A percentile compares a stretch with the other conserved stretches of the same genome.
phyloP scores from a whole-genome alignment of 148 eudicot species.

The Selenicereus undatus region DNA sequence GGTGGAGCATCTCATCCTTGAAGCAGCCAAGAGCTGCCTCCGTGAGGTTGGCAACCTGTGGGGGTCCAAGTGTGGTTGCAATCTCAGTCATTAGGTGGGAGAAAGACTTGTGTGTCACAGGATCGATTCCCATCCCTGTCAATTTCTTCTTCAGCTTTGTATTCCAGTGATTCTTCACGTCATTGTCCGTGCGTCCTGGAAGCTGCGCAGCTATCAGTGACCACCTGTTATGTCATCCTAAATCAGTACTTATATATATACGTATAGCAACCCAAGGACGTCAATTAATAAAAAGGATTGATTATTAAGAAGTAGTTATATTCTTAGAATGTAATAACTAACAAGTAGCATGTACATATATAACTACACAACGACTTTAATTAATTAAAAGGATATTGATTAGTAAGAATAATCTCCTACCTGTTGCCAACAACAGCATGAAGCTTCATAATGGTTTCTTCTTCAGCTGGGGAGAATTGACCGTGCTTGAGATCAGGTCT shows the following conservation, averaged over 20 bases:
- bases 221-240: slow-evolving; percentile 49
- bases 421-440: slow-evolving; percentile 93
- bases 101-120: slow-evolving; percentile 94
- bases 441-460: slow-evolving; percentile 78
- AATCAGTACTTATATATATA: too few species aligned
- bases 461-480: slow-evolving; percentile 76
- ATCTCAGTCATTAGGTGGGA: slow-evolving; percentile 93
- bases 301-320: not conserved
- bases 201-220: slow-evolving; percentile 88
- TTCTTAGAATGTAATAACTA: too few species aligned
- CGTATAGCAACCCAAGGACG: too few species aligned
- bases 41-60: slow-evolving; percentile 84
- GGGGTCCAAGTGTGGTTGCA: slow-evolving; percentile 76
- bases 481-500: slow-evolving; percentile 94
- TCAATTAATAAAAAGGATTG: not conserved
- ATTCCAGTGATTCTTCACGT: slow-evolving; percentile 97
- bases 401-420: slow-evolving; percentile 26
- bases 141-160: slow-evolving; percentile 93
- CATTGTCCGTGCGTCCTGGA: slow-evolving; percentile 92
- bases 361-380: too few species aligned
- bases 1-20: slow-evolving; percentile 96
- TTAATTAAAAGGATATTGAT: not conserved
- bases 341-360: too few species aligned
- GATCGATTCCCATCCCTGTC: slow-evolving; percentile 97
- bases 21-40: slow-evolving; percentile 97